Base-by-base conservation (phyloP, 2,329 filamentous ascomycete species). In the Ilyonectria robusta region DNA sequence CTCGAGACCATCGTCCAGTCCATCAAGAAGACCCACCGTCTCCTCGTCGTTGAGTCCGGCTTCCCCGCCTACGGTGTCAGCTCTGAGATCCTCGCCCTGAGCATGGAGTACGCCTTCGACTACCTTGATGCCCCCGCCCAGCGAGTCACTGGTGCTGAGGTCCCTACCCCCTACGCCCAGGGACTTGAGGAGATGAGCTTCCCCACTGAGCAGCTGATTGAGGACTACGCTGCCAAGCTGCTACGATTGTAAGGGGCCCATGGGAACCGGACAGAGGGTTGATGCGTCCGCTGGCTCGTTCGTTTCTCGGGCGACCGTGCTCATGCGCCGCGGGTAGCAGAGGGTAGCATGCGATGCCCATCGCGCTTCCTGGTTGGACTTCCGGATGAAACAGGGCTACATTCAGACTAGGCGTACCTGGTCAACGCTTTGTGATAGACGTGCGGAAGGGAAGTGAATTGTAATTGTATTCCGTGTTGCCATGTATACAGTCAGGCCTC, bases 71-170 rank as follows among this genome's bases (percentile, higher is more conserved):
- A 95, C 80, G 96, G 96, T 81, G 94, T 99, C 75, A 89, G 92
- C 66, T 89, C 95, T 65, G 96, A 99, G 86, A 94, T 99, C 77
- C 89, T 99, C 71, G 96, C 96, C 67, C 87, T 98, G 68, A 92
- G 94, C 70, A 97, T 97, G 92, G 96, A 99, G 85, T 99, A 98
- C 83, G 95, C 90, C 71, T 99, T 98, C 80, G 96, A 99, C 86
- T 98, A 97, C 86, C 92, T 99, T 72, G 92, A 98, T 78, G 94
- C 94, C 63, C 96, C 96, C 54, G 96, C 94, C 69, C 93, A 95
- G 83, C 92, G 96, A 82, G 91, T 99, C 78, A 98, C 96, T 66
- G 96, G 96, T 81, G 95, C 96, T 72, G 96, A 99, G 82, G 96
- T 99, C 13, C 96, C 96, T 56, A 99, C 96, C 8, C 96, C 96